These are phyloP conservation scores for Biancaea sappan DNA, from an alignment of 306 rosid species.

Conservation along the genomic window DNA sequence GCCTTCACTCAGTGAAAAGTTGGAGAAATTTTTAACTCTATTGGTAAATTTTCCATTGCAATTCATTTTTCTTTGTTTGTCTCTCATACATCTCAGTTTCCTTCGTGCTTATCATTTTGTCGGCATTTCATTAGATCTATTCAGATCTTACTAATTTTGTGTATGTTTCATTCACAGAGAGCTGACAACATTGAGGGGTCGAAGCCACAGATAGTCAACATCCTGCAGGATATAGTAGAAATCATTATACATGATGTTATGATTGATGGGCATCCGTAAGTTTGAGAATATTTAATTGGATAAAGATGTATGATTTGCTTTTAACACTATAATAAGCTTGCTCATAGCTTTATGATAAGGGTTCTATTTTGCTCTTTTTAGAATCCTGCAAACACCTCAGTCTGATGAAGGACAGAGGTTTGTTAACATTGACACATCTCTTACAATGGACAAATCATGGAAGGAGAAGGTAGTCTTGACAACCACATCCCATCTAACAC, in stretches of 20 bases:
- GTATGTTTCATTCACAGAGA: too few relatives aligned
- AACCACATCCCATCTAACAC: neutral
- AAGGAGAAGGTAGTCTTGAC: constrained; percentile 58
- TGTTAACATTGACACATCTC: constrained; percentile 37
- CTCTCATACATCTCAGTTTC: too few relatives aligned
- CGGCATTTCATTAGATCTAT: too few relatives aligned
- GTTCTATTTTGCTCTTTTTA: constrained; percentile 31
- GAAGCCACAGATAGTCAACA: constrained; percentile 55
- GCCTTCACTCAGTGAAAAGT: constrained; percentile 58
- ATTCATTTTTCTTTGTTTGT: too few relatives aligned
- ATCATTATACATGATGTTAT: constrained; percentile 69
- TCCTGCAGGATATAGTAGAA: constrained; percentile 74
- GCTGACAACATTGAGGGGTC: constrained; percentile 30
- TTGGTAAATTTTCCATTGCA: too few relatives aligned
- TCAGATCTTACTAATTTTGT: too few relatives aligned
- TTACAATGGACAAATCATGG: constrained; percentile 37
- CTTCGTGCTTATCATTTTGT: too few relatives aligned
- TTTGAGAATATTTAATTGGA: constrained; percentile 12
- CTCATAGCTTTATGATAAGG: constrained; percentile 19
- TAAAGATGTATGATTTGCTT: neutral
- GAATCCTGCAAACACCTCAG: constrained; percentile 48
- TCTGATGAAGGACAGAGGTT: constrained; percentile 53
- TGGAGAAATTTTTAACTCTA: constrained; percentile 62
- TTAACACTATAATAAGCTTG: neutral
- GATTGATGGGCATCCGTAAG: constrained; percentile 56